A percentile compares a stretch with the other conserved stretches of the same genome.
Evolutionary conservation across 768 basidiomycete species (phyloP).

Genomic region (Coprinellus aureogranulatus): DNA sequence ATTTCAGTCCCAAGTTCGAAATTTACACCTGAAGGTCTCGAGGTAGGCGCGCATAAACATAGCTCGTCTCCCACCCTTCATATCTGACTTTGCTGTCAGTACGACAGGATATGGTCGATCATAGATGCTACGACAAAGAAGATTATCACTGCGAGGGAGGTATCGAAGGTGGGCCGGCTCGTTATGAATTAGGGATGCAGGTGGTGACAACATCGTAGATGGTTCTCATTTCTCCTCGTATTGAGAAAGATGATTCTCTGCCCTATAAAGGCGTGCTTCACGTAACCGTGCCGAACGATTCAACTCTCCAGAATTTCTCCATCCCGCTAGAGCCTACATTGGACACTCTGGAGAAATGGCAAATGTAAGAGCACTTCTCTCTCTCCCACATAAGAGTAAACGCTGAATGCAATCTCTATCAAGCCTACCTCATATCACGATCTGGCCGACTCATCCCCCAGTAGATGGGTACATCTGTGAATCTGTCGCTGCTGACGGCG

Average conservation of each 20-base stretch:
- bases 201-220: constrained; percentile 39
- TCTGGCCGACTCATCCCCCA: constrained; percentile 43
- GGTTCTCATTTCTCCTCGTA: constrained; percentile 60
- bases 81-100: constrained; percentile 33
- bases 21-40: constrained; percentile 63
- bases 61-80: not conserved
- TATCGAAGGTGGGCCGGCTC: constrained; percentile 46
- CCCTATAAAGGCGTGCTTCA: constrained; percentile 48
- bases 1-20: constrained; percentile 54
- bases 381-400: not conserved
- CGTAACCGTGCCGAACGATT: constrained; percentile 59
- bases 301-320: constrained; percentile 55
- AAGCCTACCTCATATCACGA: constrained; percentile 52
- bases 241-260: constrained; percentile 44
- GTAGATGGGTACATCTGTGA: constrained; percentile 70
- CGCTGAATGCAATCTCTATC: not conserved
- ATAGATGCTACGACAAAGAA: constrained; percentile 51
- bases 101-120: constrained; percentile 72
- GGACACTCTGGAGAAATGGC: constrained; percentile 51
- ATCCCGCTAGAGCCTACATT: constrained; percentile 57
- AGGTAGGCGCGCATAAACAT: constrained; percentile 39
- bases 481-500: constrained; percentile 29
- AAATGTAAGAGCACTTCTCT: constrained; percentile 41
- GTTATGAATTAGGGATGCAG: not conserved
- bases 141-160: constrained; percentile 67